Conservation (phyloP, 2,329 filamentous ascomycete species). For the Ophidiomyces ophidiicola region DNA sequence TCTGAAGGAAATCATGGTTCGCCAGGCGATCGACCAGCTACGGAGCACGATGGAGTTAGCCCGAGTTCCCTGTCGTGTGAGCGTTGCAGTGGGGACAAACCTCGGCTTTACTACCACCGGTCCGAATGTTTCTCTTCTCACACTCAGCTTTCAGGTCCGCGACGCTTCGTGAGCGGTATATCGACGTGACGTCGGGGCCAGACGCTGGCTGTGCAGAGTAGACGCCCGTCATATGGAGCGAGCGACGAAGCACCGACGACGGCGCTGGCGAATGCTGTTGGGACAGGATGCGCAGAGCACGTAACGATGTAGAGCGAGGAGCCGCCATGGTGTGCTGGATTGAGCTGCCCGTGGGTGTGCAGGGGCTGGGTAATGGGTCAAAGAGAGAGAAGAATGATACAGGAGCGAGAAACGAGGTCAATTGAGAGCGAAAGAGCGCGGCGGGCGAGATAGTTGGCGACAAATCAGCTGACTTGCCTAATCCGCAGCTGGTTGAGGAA, state of each 20-base stretch:
- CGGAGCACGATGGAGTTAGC: background rate
- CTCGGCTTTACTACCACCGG: conserved; percentile 39
- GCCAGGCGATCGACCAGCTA: conserved; percentile 42
- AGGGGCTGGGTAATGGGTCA: too few relatives aligned
- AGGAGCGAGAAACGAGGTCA: too few relatives aligned
- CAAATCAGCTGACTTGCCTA: too few relatives aligned
- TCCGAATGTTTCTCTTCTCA: conserved; percentile 37
- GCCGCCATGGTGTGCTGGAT: conserved; percentile 29
- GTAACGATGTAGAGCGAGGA: conserved; percentile 35
- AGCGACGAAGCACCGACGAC: conserved; percentile 30
- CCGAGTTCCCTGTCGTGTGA: background rate
- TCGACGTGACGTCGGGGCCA: conserved; percentile 40
- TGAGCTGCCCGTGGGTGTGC: too few relatives aligned
- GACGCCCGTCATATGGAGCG: conserved; percentile 49
- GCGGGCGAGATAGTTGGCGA: too few relatives aligned
- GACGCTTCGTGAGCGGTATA: conserved; percentile 41
- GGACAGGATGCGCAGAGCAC: conserved; percentile 34
- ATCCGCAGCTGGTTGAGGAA: too few relatives aligned
- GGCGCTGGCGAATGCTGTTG: conserved; percentile 25
- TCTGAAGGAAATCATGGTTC: conserved; percentile 42
- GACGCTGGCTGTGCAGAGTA: conserved; percentile 42
- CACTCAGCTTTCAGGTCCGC: conserved; percentile 42
- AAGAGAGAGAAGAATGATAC: too few relatives aligned
- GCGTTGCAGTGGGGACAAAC: conserved; percentile 25
- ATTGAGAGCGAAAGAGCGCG: too few relatives aligned